Evolutionary conservation across 78 protist species (phyloP).

Genomic region (Creolimax fragrantissima): DNA sequence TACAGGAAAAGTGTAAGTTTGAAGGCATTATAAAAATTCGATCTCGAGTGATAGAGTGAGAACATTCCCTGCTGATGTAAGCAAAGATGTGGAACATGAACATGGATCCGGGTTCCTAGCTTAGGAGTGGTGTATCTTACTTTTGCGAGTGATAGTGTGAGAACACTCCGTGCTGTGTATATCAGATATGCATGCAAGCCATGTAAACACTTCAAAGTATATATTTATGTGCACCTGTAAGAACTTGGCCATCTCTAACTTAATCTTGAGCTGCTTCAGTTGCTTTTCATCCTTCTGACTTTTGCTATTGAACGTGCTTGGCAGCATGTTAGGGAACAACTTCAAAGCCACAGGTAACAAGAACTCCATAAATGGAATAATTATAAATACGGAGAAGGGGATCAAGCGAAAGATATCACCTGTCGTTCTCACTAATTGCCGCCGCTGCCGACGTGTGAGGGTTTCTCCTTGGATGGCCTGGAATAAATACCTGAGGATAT

Average conservation of each 20-base stretch:
- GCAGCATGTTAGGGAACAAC: slow-evolving; percentile 61
- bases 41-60: no score
- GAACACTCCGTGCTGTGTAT: no score
- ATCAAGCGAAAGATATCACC: slow-evolving; percentile 47
- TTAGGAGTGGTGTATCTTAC: no score
- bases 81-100: no score
- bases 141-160: no score
- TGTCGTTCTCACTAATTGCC: slow-evolving; percentile 33
- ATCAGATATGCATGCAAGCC: no score
- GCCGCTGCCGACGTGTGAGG: slow-evolving; percentile 15
- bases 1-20: not conserved
- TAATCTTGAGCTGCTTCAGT: slow-evolving; percentile 27
- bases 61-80: no score
- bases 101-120: no score
- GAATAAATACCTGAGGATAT: not conserved
- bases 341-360: slow-evolving; percentile 43
- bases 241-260: slow-evolving; percentile 46
- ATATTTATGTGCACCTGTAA: no score
- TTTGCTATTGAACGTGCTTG: slow-evolving; percentile 37
- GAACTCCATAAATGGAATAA: slow-evolving; percentile 52
- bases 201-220: no score
- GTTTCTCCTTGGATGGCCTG: not conserved
- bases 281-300: slow-evolving; percentile 34
- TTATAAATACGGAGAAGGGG: slow-evolving; percentile 49
- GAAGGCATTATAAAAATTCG: no score